Evolutionary conservation across 495 filamentous ascomycete genomes (phyloP), one percentile per base, ranked within the genome.

Genomic region (Aspergillus heteromorphus): DNA sequence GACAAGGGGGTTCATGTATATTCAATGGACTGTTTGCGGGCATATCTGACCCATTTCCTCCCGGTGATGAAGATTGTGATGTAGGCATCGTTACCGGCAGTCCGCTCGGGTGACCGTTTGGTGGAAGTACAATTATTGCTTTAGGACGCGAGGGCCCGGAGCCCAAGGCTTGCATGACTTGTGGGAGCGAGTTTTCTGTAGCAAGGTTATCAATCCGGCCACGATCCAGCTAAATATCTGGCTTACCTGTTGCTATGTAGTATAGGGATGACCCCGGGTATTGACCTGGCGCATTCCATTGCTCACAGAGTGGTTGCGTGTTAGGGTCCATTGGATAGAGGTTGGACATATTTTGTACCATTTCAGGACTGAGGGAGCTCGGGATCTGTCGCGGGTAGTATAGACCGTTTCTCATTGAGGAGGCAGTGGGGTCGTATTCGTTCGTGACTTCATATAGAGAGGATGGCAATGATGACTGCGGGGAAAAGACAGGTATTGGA

Each of bases 201-300:
- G 43, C 20, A 16, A n/a, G 23, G 8, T 10, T 14, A 29, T 47
- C 10, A 30, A 4, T 27, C 5, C n/a, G 14, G 27, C 6, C 21
- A 4, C 8, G 7, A 3, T 25, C 2, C 21, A 29, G 9, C 13
- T 11, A 23, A 23, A 2, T 5, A 47, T 29, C 0, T 27, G 9
- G 23, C 43, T 47, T 47, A 47, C 43, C 43, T 47, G 43, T 47
- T 47, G 43, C 16, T 23, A 47, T 27, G 21, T 29, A 47, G 21
- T 47, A 47, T 5, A 30, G 14, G 1, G 43, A 29, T 27, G 43
- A 47, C 2, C 43, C 43, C 1, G 43, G 16, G 9, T 47, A 47
- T 13, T 47, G 43, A 29, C 10, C 17, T 5, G 23, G 43, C 13
- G 19, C 43, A 17, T 16, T 47, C 43, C 43, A 47, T 29, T 13